These are phyloP conservation scores for Dianthus caryophyllus DNA, from an alignment of 148 eudicot species.

Conservation along the genomic window DNA sequence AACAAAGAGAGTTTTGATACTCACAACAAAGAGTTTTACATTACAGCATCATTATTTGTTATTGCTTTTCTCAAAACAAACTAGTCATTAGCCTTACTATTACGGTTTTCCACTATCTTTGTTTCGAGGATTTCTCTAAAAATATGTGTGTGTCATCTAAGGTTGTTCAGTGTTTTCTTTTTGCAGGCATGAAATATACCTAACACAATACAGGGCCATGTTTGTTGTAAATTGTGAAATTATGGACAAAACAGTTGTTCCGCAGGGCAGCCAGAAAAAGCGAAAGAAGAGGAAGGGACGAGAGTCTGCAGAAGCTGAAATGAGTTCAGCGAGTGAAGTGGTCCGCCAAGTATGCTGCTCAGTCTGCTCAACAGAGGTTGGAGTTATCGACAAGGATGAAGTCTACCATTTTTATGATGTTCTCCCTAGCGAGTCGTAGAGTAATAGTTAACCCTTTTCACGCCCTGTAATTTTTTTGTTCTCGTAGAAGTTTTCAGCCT, in stretches of 20 bases:
- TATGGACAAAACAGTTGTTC: slow-evolving; percentile 33
- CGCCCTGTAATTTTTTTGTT: neutral
- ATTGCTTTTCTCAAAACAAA: neutral
- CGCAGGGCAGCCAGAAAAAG: slow-evolving; percentile 40
- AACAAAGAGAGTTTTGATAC: too few relatives aligned
- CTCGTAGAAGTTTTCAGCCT: slow-evolving; percentile 4
- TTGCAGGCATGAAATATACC: slow-evolving; percentile 66
- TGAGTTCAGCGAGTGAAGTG: slow-evolving; percentile 28
- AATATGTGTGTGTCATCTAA: too few relatives aligned
- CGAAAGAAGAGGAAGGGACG: slow-evolving; percentile 41
- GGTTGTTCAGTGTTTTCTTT: neutral
- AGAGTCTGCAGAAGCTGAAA: slow-evolving; percentile 17
- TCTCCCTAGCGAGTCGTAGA: slow-evolving; percentile 73
- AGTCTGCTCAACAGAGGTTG: slow-evolving; percentile 79
- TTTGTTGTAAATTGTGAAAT: slow-evolving; percentile 72
- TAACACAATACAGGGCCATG: slow-evolving; percentile 76
- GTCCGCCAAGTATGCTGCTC: slow-evolving; percentile 62
- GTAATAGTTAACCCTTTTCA: neutral
- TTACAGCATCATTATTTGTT: neutral
- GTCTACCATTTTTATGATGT: slow-evolving; percentile 84
- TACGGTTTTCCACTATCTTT: neutral
- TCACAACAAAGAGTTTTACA: too few relatives aligned
- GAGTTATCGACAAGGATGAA: slow-evolving; percentile 85
- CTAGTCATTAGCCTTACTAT: neutral
- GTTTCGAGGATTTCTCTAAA: neutral